Base-by-base conservation (phyloP, 2,329 filamentous ascomycete genomes). In the Neopestalotiopsis sp. region DNA sequence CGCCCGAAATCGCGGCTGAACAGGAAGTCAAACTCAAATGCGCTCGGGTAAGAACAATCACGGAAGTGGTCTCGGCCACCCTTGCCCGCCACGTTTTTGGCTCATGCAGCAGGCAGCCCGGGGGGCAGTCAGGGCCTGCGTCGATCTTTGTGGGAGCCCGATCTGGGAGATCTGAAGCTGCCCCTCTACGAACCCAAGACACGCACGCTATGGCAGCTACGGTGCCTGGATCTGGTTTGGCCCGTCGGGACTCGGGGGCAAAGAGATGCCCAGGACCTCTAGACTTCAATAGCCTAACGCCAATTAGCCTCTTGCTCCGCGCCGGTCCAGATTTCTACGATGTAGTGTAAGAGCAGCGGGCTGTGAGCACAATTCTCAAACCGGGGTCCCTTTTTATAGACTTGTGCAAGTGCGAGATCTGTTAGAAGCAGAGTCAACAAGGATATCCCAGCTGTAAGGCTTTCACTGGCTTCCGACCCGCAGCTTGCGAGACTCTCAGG, bases 301-400 rank as follows among this genome's bases (percentile, higher is more conserved):
- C 30, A 62, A 62, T 12, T 20, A 62, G 62, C 30, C n/a, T 40
- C 42, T 38, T 65, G 38, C 62, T 45, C 62, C 62, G 62, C 12
- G 17, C 9, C 40, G n/a, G 38, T 20, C 40, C 5, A 20, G n/a
- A 20, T 40, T 7, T 7, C 30, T 28, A 28, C 24, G 24, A 28
- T 28, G 24, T 28, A 28, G 24, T 28, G 24, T 38, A 38, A 38
- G 34, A 38, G 34, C 34, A 38, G 34, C 34, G 34, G 10, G 34
- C 34, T 9, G 34, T 38, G 34, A 38, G 34, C 34, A 24, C 20
- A 12, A 40, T 24, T 40, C 20, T 40, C 45, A 56, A 34, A 66
- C 49, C 20, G 53, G 63, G 63, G 63, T 53, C 63, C 32, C 49
- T 66, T 66, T 66, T 34, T 66, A 66, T 66, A 57, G 63, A 57